Conservation (phyloP, 163 green algal species). For the Trebouxiophyceae sp. region DNA sequence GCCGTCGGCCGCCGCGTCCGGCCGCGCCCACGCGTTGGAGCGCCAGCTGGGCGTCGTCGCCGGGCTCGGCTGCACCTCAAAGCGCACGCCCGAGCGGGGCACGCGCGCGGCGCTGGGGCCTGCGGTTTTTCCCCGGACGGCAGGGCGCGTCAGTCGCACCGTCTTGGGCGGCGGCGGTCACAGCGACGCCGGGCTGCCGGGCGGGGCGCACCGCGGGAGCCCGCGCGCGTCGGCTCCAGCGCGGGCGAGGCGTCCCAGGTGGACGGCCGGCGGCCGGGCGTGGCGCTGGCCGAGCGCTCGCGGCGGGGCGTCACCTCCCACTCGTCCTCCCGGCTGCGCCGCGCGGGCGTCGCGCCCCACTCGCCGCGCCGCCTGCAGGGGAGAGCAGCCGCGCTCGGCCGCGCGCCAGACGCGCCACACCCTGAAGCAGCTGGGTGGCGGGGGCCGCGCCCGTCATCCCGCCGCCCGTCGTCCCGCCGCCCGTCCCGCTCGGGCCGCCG, state of each 20-base stretch:
- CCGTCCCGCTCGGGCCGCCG: conserved; percentile 13
- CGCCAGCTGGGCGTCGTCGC: conserved; percentile 63
- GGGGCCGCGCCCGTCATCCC: no score
- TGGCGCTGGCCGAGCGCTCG: conserved; percentile 1
- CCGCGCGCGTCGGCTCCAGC: conserved; percentile 14
- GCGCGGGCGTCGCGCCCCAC: conserved; percentile 63
- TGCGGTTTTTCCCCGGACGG: no score
- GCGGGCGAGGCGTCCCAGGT: conserved; percentile 13
- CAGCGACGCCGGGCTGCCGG: neutral
- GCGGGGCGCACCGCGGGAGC: conserved; percentile 7
- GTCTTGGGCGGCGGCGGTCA: no score
- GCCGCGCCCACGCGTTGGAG: conserved; percentile 44
- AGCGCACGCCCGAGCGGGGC: conserved; percentile 40
- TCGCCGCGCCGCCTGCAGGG: no score
- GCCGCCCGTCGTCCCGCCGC: conserved; percentile 7
- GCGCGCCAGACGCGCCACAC: no score
- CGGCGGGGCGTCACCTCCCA: neutral
- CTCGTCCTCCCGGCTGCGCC: conserved; percentile 3
- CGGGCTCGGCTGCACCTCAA: conserved; percentile 54
- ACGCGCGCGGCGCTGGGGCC: conserved; percentile 1
- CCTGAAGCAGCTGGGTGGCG: no score
- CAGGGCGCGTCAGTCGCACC: no score
- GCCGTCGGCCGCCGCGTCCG: conserved; percentile 5
- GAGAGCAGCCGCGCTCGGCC: no score
- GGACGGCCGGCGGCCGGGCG: neutral